Evolutionary conservation across 1,284 basidiomycete genomes (phyloP).

Genomic region (Cryptococcus jaspeensis): DNA sequence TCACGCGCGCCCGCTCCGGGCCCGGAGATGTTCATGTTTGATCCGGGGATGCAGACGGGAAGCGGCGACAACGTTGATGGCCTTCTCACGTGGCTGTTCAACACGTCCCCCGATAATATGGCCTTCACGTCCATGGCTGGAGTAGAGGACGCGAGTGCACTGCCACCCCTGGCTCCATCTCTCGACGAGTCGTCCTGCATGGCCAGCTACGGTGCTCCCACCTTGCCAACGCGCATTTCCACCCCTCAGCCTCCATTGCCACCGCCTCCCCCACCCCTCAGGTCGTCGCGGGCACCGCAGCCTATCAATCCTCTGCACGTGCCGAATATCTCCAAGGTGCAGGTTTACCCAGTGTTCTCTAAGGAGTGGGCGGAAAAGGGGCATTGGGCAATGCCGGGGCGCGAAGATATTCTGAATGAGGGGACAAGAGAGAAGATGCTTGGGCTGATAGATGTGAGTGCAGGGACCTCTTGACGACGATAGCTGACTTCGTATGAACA

Average conservation of each 20-base stretch:
- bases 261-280: background rate
- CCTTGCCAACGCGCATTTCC: background rate
- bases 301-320: constrained; percentile 7
- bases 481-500: background rate
- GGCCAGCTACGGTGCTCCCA: background rate
- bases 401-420: constrained; percentile 11
- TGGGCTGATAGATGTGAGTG: constrained; percentile 17
- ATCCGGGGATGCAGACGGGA: background rate
- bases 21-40: background rate
- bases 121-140: background rate
- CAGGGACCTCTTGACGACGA: no score
- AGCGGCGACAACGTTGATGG: constrained; percentile 19
- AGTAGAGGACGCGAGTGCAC: background rate
- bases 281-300: background rate
- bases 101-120: constrained; percentile 3
- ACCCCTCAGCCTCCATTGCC: background rate
- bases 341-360: constrained; percentile 3
- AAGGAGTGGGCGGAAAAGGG: background rate
- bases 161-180: background rate
- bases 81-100: constrained; percentile 19
- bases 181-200: background rate
- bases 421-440: constrained; percentile 8
- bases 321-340: background rate
- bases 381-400: background rate
- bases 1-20: background rate